Conservation (phyloP, 495 filamentous ascomycete genomes). For the Penicillium dipodomyicola region DNA sequence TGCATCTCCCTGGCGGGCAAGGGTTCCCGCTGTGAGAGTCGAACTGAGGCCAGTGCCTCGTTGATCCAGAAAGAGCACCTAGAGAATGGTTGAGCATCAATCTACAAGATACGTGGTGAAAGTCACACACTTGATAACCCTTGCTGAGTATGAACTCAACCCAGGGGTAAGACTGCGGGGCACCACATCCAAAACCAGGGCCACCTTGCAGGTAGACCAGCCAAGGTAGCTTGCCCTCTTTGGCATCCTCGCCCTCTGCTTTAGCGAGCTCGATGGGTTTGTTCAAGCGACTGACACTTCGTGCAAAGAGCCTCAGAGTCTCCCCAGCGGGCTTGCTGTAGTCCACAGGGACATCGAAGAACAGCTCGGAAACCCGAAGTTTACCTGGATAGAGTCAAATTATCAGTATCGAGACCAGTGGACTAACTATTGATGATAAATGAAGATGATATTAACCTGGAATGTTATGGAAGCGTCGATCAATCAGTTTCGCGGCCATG, state of each 20-base stretch:
- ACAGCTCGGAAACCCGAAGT: conserved; percentile 71
- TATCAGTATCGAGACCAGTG: conserved; percentile 6
- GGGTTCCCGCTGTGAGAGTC: conserved; percentile 67
- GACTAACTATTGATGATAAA: background rate
- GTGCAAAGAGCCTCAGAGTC: conserved; percentile 69
- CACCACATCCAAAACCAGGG: conserved; percentile 69
- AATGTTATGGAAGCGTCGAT: conserved; percentile 43
- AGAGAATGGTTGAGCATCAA: conserved; percentile 8
- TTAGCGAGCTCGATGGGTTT: conserved; percentile 55
- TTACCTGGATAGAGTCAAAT: conserved; percentile 53
- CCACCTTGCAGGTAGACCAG: conserved; percentile 71
- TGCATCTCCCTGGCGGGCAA: conserved; percentile 62
- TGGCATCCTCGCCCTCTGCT: conserved; percentile 51
- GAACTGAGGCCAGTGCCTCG: conserved; percentile 84
- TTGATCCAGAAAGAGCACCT: conserved; percentile 83
- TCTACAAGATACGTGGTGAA: background rate
- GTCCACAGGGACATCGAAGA: conserved; percentile 82
- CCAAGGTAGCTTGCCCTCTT: conserved; percentile 57
- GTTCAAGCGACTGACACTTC: conserved; percentile 63
- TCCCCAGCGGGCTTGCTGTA: conserved; percentile 61
- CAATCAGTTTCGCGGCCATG: conserved; percentile 47
- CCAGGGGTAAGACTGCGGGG: conserved; percentile 69
- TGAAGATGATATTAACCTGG: conserved; percentile 32
- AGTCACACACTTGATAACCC: conserved; percentile 61
- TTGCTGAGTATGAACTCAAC: conserved; percentile 68